Conservation (phyloP, 345 rosid species). For the Rhodamnia argentea region DNA sequence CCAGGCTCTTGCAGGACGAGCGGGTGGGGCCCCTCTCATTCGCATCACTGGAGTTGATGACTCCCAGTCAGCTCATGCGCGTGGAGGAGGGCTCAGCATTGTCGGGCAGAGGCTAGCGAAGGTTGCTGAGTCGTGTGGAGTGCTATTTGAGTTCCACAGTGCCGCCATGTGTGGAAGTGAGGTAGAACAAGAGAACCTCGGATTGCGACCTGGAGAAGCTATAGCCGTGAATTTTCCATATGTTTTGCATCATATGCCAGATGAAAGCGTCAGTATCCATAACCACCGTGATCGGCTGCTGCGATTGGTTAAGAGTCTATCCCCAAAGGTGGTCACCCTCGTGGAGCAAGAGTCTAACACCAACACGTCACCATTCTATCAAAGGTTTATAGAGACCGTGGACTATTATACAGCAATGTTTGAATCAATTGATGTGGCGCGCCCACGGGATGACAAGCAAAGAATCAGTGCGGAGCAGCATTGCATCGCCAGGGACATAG, state of each 20-base stretch:
- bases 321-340: conserved; percentile 18
- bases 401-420: conserved; percentile 12
- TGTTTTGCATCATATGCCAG: conserved; percentile 94
- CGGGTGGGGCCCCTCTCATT: conserved; percentile 59
- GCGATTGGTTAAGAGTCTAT: conserved; percentile 74
- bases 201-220: conserved; percentile 63
- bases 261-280: conserved; percentile 72
- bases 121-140: conserved; percentile 39
- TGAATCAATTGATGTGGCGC: conserved; percentile 6
- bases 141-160: conserved; percentile 74
- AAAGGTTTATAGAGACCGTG: conserved; percentile 1
- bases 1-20: conserved; percentile 45
- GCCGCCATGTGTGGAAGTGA: conserved; percentile 66
- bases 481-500: conserved; percentile 43
- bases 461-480: conserved; percentile 44
- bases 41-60: conserved; percentile 90
- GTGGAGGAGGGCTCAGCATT: conserved; percentile 79
- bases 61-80: conserved; percentile 82
- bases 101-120: conserved; percentile 48
- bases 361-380: conserved; percentile 6
- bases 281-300: conserved; percentile 79
- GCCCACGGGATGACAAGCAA: conserved; percentile 15
- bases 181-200: conserved; percentile 47
- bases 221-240: conserved; percentile 78
- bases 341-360: conserved; percentile 16